Evolutionary conservation across 768 basidiomycete genomes (phyloP).

Genomic region (Hygrocybe coccinea): DNA sequence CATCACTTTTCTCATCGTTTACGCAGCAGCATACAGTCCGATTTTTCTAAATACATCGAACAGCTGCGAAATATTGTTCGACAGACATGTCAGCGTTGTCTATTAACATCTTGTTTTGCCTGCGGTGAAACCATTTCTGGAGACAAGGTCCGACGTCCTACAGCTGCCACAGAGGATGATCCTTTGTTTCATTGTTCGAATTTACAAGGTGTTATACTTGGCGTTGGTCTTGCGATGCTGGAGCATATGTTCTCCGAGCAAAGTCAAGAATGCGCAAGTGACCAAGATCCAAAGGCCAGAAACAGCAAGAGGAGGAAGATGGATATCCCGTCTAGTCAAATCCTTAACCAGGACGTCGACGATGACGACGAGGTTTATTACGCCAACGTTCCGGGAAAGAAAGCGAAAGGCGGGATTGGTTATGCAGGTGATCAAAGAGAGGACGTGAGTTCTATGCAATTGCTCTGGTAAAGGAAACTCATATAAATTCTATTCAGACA

Average conservation of each 20-base stretch:
- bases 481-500: conserved; percentile 41
- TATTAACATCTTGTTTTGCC: conserved; percentile 61
- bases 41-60: conserved; percentile 65
- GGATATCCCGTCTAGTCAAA: conserved; percentile 13
- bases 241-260: conserved; percentile 67
- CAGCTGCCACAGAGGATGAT: conserved; percentile 43
- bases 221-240: conserved; percentile 85
- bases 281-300: conserved; percentile 32
- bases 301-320: conserved; percentile 46
- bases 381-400: conserved; percentile 47
- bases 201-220: conserved; percentile 83
- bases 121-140: conserved; percentile 63
- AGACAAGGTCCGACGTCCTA: conserved; percentile 41
- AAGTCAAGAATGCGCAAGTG: conserved; percentile 31
- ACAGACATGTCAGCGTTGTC: conserved; percentile 59
- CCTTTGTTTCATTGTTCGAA: conserved; percentile 85
- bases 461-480: not conserved
- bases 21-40: conserved; percentile 42
- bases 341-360: conserved; percentile 27
- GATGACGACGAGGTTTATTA: conserved; percentile 55
- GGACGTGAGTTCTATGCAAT: conserved; percentile 59
- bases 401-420: conserved; percentile 74
- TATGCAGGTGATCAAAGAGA: conserved; percentile 82
- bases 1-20: conserved; percentile 13
- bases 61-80: conserved; percentile 56